A percentile compares a stretch with the other conserved stretches of the same genome.
Conservation (phyloP, 805 yeast species). For the Isabelozyma pseudorhagii region DNA sequence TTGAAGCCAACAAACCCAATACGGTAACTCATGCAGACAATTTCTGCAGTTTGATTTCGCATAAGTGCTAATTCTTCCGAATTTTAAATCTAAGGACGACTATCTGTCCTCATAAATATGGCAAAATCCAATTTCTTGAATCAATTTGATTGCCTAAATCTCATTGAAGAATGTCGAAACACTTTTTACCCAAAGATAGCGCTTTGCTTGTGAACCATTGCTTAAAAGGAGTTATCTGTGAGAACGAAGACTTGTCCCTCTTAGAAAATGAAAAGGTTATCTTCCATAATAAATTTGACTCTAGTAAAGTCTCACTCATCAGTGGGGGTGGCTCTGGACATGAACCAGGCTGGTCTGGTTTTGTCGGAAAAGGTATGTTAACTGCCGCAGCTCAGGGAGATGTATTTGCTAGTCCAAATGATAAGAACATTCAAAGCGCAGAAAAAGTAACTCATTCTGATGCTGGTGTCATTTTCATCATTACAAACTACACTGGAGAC, state of each 20-base stretch:
- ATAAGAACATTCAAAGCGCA: slow-evolving; percentile 34
- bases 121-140: background rate
- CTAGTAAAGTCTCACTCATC: slow-evolving; percentile 25
- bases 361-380: slow-evolving; percentile 37
- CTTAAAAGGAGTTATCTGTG: slow-evolving; percentile 35
- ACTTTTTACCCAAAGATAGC: slow-evolving; percentile 36
- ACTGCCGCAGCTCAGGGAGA: slow-evolving; percentile 41
- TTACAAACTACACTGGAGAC: slow-evolving; percentile 40
- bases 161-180: slow-evolving; percentile 33
- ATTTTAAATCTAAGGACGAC: background rate
- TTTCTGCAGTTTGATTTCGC: background rate
- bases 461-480: slow-evolving; percentile 29
- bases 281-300: slow-evolving; percentile 26
- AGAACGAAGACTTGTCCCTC: slow-evolving; percentile 33
- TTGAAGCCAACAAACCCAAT: background rate
- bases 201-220: slow-evolving; percentile 34
- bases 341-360: slow-evolving; percentile 41
- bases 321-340: slow-evolving; percentile 45
- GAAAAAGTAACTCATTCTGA: slow-evolving; percentile 32
- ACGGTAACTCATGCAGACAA: background rate
- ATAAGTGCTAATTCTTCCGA: background rate
- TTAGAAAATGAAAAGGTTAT: slow-evolving; percentile 37
- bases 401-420: slow-evolving; percentile 40
- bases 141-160: background rate
- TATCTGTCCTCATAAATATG: background rate